Base-by-base conservation (phyloP, 23 red algal genomes). In the Cyanidioschyzon merolae region DNA sequence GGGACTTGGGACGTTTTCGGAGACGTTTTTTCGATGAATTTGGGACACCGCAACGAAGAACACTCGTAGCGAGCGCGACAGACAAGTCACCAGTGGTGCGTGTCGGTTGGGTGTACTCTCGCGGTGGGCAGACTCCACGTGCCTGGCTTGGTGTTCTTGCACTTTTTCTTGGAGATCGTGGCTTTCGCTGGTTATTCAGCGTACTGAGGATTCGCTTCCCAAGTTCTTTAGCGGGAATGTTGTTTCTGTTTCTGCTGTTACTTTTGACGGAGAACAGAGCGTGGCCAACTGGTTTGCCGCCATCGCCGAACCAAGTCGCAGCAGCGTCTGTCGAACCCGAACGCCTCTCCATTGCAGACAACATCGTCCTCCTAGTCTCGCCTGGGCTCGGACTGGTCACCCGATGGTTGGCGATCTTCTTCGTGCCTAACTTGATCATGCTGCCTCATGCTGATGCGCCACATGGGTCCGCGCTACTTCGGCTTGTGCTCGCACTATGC, bases 351-450 rank as follows among this genome's bases (percentile, higher is more conserved):
- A n/a, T n/a, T n/a, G n/a, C n/a, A n/a, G n/a, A n/a, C n/a, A n/a
- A n/a, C n/a, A n/a, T n/a, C n/a, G n/a, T n/a, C n/a, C n/a, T n/a
- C n/a, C n/a, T n/a, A 21, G 45, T 21, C 7, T 54, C 45, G 7
- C 45, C 94, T 51, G 82, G 76, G 29, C 79, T 86, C 0, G 59
- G 76, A 12, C 77, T 88, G 34, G 58, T 98, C 18, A 85, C 80
- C 26, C 84, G 87, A 24, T 98, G 94, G 94, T 82, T 98, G 59
- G 88, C 94, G 24, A 85, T 98, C 26, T 98, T 91, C 68, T 98
- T 98, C 80, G 94, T 90, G 16, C 94, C 94, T 18, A 98, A 90
- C 63, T 84, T 98, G 58, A 85, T 98, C 54, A 84, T 91, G 85
- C 88, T 98, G 27, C 94, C 94, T 0, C 39, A 87, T 12, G 89